Evolutionary conservation across 345 rosid genomes (phyloP), one percentile per base, ranked within the genome.

Genomic region (Syzygium grande): DNA sequence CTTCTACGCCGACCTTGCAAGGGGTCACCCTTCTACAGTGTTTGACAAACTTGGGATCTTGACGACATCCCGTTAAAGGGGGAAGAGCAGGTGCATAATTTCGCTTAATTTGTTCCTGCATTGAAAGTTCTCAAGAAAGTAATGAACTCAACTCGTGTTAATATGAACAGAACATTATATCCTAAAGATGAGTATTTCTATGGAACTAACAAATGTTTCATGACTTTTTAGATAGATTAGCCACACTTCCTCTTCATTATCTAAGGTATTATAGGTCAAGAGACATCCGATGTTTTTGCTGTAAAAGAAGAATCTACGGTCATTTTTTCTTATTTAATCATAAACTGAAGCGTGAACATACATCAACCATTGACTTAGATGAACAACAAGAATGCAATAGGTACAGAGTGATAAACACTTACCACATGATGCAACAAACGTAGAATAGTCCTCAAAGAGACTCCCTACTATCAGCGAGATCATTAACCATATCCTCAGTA

Each of bases 1-100:
- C 95, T 85, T 94, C 91, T 11, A 84, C 5, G 29, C 73, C 79
- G 49, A 89, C 87, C 19, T 92, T 89, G 85, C 99, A 96, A 6
- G 95, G 96, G 11, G 91, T 90, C 13, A 97, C 99, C 88, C 30
- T 92, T 90, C 92, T 96, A 95, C 99, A 95, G 27, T 93, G 88
- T 68, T 95, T 94, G 5, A 90, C 13, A 89, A 97, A 93, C 89
- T 90, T 95, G 0, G 96, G 95, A 86, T 94, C 98, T 29, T 92
- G 87, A 90, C 92, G 94, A 92, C 98, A 95, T 92, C 98, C 93
- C 41, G 98, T 97, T 53, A 96, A 91, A 15, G 99, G 98, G 85
- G 98, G 98, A 56, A 94, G 94, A 52, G 93, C 77, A 7, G 98
- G 99, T 9, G 95, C 41, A 89, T 95, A 95, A 88, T 94, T 96